phyloP scores from a whole-genome alignment of 2,329 filamentous ascomycete genomes.

The Chrysoporthe puriensis region DNA sequence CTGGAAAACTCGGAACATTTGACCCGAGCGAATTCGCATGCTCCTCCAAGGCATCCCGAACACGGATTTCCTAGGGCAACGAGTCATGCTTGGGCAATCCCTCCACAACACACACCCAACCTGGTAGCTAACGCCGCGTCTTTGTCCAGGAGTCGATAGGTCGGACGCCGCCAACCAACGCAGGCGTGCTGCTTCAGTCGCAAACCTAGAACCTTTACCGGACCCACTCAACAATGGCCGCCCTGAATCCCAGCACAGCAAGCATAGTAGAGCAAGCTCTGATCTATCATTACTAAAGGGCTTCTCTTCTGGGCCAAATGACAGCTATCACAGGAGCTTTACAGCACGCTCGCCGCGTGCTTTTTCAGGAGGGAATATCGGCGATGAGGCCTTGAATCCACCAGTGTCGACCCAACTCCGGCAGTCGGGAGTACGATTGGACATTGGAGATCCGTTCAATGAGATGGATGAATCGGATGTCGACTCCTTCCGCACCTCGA shows the following conservation, averaged over 20 bases:
- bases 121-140: slow-evolving; percentile 10
- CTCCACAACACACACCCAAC: background rate
- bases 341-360: slow-evolving; percentile 53
- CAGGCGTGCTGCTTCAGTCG: slow-evolving; percentile 61
- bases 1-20: slow-evolving; percentile 15
- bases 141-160: slow-evolving; percentile 22
- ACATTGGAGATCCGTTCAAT: slow-evolving; percentile 60
- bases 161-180: slow-evolving; percentile 26
- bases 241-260: slow-evolving; percentile 64
- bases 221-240: slow-evolving; percentile 51
- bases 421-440: slow-evolving; percentile 56
- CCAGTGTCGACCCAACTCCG: slow-evolving; percentile 55
- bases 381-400: slow-evolving; percentile 51
- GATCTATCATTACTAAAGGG: slow-evolving; percentile 66
- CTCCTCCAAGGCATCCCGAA: background rate
- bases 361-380: slow-evolving; percentile 43
- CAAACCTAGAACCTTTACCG: slow-evolving; percentile 60
- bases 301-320: slow-evolving; percentile 50
- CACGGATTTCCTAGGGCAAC: slow-evolving; percentile 4
- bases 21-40: slow-evolving; percentile 17
- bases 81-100: slow-evolving; percentile 13
- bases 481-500: slow-evolving; percentile 65
- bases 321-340: slow-evolving; percentile 45
- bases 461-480: slow-evolving; percentile 72
- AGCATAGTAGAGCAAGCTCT: slow-evolving; percentile 72